Evolutionary conservation across 2,329 filamentous ascomycete genomes (phyloP).

Genomic region (Pseudogymnoascus sp.): DNA sequence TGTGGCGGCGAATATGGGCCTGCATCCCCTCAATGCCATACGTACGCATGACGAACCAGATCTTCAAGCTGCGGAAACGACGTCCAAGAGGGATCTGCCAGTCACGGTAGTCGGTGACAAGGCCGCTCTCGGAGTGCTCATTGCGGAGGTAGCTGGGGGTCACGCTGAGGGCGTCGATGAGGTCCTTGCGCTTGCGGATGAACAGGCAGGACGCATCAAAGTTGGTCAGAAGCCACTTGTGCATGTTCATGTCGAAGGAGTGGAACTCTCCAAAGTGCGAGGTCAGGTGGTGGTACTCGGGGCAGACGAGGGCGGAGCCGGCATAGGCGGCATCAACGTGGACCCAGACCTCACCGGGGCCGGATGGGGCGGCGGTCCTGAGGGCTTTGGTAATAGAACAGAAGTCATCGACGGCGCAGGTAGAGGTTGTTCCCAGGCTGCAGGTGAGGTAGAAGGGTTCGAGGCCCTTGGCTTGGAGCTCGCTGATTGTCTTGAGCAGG

Average conservation of each 20-base stretch:
- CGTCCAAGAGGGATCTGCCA: slow-evolving; percentile 94
- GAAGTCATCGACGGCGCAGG: slow-evolving; percentile 81
- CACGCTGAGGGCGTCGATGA: slow-evolving; percentile 73
- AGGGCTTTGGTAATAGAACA: slow-evolving; percentile 28
- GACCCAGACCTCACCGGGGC: slow-evolving; percentile 62
- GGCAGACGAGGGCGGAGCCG: slow-evolving; percentile 72
- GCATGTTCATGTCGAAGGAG: slow-evolving; percentile 91
- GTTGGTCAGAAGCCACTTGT: slow-evolving; percentile 94
- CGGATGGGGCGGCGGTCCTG: slow-evolving; percentile 31
- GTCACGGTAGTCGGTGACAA: slow-evolving; percentile 91
- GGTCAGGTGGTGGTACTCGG: slow-evolving; percentile 67
- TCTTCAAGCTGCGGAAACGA: slow-evolving; percentile 80
- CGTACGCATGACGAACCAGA: slow-evolving; percentile 86
- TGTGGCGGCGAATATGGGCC: slow-evolving; percentile 60
- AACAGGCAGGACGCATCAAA: slow-evolving; percentile 81
- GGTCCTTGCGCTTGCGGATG: slow-evolving; percentile 63
- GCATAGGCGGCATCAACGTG: slow-evolving; percentile 93
- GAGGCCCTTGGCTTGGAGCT: slow-evolving; percentile 59
- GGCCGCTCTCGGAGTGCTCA: slow-evolving; percentile 66
- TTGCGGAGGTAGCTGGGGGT: slow-evolving; percentile 78
- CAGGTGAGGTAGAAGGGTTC: slow-evolving; percentile 81
- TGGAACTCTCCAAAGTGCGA: slow-evolving; percentile 59
- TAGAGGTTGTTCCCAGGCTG: slow-evolving; percentile 78
- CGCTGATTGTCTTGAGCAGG: slow-evolving; percentile 53
- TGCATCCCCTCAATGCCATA: slow-evolving; percentile 73